phyloP scores from a whole-genome alignment of 75 land plant genomes.

The Pinus albicaulis region DNA sequence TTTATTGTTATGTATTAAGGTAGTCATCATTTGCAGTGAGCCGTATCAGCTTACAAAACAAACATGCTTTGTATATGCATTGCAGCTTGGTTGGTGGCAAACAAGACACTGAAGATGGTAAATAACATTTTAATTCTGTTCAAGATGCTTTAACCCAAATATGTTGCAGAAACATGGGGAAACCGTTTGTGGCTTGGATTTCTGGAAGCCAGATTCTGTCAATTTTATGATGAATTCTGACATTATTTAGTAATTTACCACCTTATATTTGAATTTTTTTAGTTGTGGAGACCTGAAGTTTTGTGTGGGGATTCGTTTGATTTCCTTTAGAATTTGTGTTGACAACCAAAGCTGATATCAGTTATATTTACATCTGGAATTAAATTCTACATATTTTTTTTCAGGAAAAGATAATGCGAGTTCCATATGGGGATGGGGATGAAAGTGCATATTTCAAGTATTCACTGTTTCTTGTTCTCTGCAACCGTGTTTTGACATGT shows the following conservation, averaged over 20 bases:
- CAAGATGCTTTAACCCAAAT: background rate
- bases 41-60: background rate
- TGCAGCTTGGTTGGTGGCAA: background rate
- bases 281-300: background rate
- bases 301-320: background rate
- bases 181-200: background rate
- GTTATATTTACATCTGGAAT: background rate
- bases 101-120: background rate
- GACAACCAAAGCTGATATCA: background rate
- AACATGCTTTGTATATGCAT: background rate
- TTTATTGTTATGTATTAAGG: background rate
- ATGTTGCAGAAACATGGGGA: background rate
- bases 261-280: background rate
- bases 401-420: slow-evolving; percentile 96
- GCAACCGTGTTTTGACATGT: slow-evolving; percentile 87
- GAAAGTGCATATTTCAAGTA: slow-evolving; percentile 66
- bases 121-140: background rate
- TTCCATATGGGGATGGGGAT: slow-evolving; percentile 87
- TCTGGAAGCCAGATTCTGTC: background rate
- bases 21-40: background rate
- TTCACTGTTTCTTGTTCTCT: slow-evolving; percentile 90
- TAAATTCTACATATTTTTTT: slow-evolving; percentile 1
- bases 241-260: background rate
- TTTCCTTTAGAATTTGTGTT: background rate
- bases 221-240: background rate